These are phyloP conservation scores for Cerrena zonata DNA, from an alignment of 1,284 basidiomycete genomes.

Conservation along the genomic window DNA sequence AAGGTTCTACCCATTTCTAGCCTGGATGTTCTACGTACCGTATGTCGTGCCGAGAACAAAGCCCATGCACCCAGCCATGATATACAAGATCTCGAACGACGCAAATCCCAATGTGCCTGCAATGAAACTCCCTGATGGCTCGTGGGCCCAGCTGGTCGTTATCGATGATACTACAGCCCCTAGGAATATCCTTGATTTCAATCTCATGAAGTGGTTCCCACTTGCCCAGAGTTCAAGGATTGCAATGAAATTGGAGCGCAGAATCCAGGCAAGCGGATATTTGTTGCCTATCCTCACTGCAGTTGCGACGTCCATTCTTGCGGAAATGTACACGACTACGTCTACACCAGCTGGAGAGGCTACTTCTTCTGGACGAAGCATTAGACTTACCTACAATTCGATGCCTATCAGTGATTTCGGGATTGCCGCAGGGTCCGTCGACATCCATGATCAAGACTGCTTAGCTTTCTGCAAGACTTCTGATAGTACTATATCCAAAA, in stretches of 20 bases:
- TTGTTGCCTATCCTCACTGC: constrained; percentile 4
- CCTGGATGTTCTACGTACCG: neutral
- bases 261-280: constrained; percentile 1
- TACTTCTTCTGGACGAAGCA: neutral
- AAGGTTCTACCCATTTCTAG: constrained; percentile 7
- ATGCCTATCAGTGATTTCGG: constrained; percentile 9
- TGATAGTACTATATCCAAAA: constrained; percentile 18
- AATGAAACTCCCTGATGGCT: constrained; percentile 1
- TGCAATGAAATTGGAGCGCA: neutral
- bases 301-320: constrained; percentile 1
- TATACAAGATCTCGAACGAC: constrained; percentile 3
- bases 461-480: constrained; percentile 12
- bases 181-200: neutral
- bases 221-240: neutral
- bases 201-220: constrained; percentile 5
- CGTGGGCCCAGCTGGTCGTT: neutral
- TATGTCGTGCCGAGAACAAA: neutral
- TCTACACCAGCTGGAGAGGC: too few species aligned
- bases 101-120: neutral
- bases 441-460: neutral
- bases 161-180: constrained; percentile 2
- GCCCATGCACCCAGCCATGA: constrained; percentile 3
- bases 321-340: constrained; percentile 8
- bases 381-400: constrained; percentile 1
- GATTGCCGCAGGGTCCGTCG: constrained; percentile 2